Conservation (phyloP, 495 filamentous ascomycete genomes). For the Lasiosphaeria ovina region DNA sequence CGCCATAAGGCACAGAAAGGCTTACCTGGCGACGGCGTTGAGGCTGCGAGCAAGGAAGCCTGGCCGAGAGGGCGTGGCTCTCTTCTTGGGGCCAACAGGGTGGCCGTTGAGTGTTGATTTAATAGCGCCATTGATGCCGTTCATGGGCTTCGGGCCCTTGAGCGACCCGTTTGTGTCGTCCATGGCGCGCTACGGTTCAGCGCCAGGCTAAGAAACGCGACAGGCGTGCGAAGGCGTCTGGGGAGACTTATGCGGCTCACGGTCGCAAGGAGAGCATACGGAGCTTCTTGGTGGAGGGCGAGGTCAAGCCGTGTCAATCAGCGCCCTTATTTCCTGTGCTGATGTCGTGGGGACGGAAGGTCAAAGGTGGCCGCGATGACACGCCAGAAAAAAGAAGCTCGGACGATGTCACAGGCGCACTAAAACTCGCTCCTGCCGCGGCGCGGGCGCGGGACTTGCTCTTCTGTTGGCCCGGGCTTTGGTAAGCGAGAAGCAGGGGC, state of each 20-base stretch:
- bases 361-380: constrained; percentile 14
- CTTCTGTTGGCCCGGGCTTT: background rate
- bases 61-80: constrained; percentile 26
- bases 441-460: background rate
- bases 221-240: background rate
- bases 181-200: constrained; percentile 29
- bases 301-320: background rate
- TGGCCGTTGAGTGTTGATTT: constrained; percentile 33
- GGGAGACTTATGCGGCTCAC: background rate
- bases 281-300: background rate
- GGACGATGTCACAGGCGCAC: constrained; percentile 17
- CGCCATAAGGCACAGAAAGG: background rate
- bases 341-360: constrained; percentile 3
- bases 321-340: background rate
- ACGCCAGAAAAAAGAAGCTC: constrained; percentile 11
- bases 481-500: constrained; percentile 8
- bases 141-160: constrained; percentile 29
- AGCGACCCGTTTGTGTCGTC: constrained; percentile 33
- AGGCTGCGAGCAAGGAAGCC: constrained; percentile 51
- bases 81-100: constrained; percentile 23
- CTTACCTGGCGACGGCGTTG: constrained; percentile 63
- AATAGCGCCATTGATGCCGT: constrained; percentile 27
- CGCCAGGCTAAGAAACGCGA: constrained; percentile 23
- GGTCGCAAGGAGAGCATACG: background rate
- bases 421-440: constrained; percentile 9